Evolutionary conservation across 2,329 filamentous ascomycete species (phyloP), one percentile per base, ranked within the genome.

Genomic region (Ascochyta koolunga): DNA sequence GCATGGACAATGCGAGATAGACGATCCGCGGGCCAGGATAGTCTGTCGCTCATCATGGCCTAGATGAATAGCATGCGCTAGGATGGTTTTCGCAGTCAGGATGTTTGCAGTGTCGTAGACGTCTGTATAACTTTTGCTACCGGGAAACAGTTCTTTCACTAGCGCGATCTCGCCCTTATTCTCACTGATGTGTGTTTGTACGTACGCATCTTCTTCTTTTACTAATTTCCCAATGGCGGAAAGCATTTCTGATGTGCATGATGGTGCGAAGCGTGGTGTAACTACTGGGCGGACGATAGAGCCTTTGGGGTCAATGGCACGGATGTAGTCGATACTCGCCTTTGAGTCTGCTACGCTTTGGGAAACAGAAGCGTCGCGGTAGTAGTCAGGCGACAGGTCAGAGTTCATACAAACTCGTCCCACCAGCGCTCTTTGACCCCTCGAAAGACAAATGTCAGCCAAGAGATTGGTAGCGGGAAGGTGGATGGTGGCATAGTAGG

Each of bases 391-490:
- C 32, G 86, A 88, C 4, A 89, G 73, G 25, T 83, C 82, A 36
- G 61, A 64, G 73, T 98, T 91, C 95, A 99, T 98, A 79, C 93
- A 97, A n/a, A 96, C 90, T 35, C 95, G 83, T 27, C 95, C 95
- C 35, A 99, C 85, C 61, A 98, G 90, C 6, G 95, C 95, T 47
- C 95, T 83, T 77, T 99, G 95, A 38, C 95, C 95, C 22, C 85
- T 79, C 0, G 78, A 71, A n/a, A 90, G 81, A 68, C 93, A 97
- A 16, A 97, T 84, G 60, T 91, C 86, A 0, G 93, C 90, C 5
- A 99, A 87, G 7, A 96, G 83, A 71, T 96, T 97, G n/a, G 95
- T 99, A 1, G 92, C 86, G 0, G 85, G 81, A 1, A 96, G 89
- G 72, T 96, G 88, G 59, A 91, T 86, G 22, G 95, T 98, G 54